A percentile compares a stretch with the other conserved stretches of the same genome.
These are phyloP conservation scores for Quercus dentata DNA, from an alignment of 306 rosid genomes.

Conservation along the genomic window DNA sequence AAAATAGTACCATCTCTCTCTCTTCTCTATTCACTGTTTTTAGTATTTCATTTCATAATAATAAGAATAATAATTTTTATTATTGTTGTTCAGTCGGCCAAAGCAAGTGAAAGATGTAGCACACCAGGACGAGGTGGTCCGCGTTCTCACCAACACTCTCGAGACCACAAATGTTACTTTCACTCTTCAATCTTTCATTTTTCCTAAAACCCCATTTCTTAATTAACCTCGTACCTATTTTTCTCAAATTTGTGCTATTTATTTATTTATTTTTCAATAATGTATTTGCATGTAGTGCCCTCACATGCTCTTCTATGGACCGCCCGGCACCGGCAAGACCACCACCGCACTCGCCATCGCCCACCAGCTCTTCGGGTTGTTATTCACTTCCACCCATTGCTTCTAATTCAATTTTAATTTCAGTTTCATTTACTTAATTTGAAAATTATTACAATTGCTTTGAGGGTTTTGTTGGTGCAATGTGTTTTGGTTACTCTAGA, in stretches of 20 bases:
- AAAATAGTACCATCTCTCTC: constrained; percentile 56
- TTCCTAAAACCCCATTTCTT: not conserved
- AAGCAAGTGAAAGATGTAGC: constrained; percentile 91
- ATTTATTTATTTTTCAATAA: not conserved
- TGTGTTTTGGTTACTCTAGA: no score
- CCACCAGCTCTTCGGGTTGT: constrained; percentile 90
- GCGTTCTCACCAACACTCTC: constrained; percentile 87
- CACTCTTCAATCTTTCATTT: not conserved
- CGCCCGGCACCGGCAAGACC: constrained; percentile 94
- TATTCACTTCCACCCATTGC: not conserved
- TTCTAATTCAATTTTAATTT: not conserved
- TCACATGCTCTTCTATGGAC: constrained; percentile 96
- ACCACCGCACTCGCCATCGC: constrained; percentile 92
- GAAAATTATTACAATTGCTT: no score
- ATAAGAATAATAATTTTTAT: not conserved
- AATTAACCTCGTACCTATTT: not conserved
- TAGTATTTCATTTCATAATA: not conserved
- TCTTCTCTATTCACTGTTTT: not conserved
- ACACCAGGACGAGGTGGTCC: constrained; percentile 93
- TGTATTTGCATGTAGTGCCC: constrained; percentile 53
- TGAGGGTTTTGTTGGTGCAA: no score
- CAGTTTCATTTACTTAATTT: not conserved
- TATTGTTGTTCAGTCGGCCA: constrained; percentile 59
- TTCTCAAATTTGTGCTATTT: not conserved
- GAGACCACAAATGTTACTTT: constrained; percentile 69